Percentiles rank a stretch among this genome's conserved stretches.
These are phyloP conservation scores for Coriolopsis trogii DNA, from an alignment of 1,284 basidiomycete species.

Conservation along the genomic window DNA sequence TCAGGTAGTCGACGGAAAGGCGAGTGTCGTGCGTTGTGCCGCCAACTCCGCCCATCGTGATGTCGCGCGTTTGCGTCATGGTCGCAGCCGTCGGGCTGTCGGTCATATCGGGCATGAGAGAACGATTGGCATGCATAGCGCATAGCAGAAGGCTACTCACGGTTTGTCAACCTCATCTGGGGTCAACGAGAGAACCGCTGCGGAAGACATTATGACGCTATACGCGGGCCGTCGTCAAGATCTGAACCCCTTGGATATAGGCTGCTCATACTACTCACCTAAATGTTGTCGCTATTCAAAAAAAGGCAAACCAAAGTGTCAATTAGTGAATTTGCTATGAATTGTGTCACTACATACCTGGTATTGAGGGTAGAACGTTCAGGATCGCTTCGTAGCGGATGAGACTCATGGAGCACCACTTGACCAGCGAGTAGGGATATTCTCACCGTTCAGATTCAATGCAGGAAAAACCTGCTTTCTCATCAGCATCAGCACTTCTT, in stretches of 20 bases:
- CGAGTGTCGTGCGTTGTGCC: too few relatives aligned
- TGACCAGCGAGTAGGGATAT: too few relatives aligned
- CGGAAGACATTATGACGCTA: constrained; percentile 22
- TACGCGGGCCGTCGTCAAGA: background rate
- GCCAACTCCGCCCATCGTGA: background rate
- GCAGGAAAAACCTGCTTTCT: constrained; percentile 7
- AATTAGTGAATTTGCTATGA: background rate
- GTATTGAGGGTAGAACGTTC: constrained; percentile 21
- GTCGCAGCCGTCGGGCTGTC: background rate
- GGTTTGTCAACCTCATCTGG: constrained; percentile 1
- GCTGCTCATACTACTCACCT: background rate
- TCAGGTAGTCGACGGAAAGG: too few relatives aligned
- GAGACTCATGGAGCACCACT: too few relatives aligned
- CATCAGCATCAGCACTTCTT: background rate
- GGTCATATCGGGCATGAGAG: too few relatives aligned
- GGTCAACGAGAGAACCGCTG: constrained; percentile 15
- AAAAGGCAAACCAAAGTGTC: background rate
- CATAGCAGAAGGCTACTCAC: background rate
- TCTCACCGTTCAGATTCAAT: constrained; percentile 17
- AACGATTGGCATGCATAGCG: too few relatives aligned
- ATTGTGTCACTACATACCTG: constrained; percentile 12
- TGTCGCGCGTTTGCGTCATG: background rate
- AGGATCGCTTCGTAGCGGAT: constrained; percentile 11
- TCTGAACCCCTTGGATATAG: background rate
- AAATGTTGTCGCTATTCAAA: constrained; percentile 10